Percentiles rank a stretch among this genome's conserved stretches.
Evolutionary conservation across 2,329 filamentous ascomycete species (phyloP).

Genomic region (Pseudocercospora vitis): DNA sequence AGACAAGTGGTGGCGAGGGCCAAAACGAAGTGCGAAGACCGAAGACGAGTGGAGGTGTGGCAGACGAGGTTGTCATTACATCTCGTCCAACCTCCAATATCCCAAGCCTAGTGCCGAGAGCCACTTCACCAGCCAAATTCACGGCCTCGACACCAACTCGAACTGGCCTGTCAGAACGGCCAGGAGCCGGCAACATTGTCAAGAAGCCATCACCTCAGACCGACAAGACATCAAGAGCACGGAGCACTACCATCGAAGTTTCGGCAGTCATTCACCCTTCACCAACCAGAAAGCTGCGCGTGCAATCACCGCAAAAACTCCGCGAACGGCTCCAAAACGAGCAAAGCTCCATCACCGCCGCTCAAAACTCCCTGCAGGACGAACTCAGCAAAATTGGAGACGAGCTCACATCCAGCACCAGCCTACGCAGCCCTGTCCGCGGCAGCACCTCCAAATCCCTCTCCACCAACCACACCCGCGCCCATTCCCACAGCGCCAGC

Average conservation of each 20-base stretch:
- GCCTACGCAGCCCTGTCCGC: constrained; percentile 19
- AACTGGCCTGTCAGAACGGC: constrained; percentile 54
- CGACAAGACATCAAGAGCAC: constrained; percentile 28
- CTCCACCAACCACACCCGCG: constrained; percentile 25
- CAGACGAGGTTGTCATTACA: constrained; percentile 33
- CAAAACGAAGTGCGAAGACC: constrained; percentile 29
- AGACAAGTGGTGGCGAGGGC: constrained; percentile 25
- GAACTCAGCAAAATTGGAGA: constrained; percentile 79
- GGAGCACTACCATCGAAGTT: constrained; percentile 20
- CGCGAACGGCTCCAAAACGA: constrained; percentile 84
- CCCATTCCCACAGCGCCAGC: constrained; percentile 26
- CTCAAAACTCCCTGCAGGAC: constrained; percentile 67
- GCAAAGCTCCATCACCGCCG: constrained; percentile 69
- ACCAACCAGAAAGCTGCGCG: constrained; percentile 55
- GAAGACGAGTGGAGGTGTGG: constrained; percentile 29
- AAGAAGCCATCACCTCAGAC: constrained; percentile 60
- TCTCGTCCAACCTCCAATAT: constrained; percentile 47
- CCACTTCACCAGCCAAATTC: constrained; percentile 39
- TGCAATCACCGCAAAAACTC: constrained; percentile 65
- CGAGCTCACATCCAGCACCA: constrained; percentile 61
- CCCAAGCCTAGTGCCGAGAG: constrained; percentile 45
- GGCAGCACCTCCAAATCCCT: constrained; percentile 23
- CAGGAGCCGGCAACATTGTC: constrained; percentile 52
- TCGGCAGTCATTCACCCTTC: constrained; percentile 10
- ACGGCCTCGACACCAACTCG: constrained; percentile 44